Conservation (phyloP, 176 grass and related monocot genomes). For the Themeda triandra region DNA sequence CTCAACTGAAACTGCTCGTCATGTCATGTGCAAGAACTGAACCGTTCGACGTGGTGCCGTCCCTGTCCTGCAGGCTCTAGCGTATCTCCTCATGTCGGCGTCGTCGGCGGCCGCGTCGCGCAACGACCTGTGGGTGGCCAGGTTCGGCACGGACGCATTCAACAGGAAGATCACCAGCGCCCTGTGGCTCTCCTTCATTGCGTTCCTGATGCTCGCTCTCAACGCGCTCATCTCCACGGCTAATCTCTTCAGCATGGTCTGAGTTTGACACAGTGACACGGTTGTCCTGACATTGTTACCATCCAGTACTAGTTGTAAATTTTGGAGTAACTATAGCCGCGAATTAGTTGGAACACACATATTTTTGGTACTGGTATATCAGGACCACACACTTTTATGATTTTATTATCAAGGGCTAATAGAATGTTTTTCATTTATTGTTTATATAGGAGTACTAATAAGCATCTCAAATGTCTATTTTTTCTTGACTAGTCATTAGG, state of each 20-base stretch:
- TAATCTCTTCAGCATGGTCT: conserved; percentile 63
- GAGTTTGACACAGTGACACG: not conserved
- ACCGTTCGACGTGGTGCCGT: not conserved
- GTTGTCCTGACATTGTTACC: no score
- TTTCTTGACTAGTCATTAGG: not conserved
- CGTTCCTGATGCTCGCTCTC: conserved; percentile 59
- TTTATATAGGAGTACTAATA: not conserved
- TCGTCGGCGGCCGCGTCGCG: conserved; percentile 85
- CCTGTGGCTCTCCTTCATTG: conserved; percentile 73
- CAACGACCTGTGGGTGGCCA: conserved; percentile 77
- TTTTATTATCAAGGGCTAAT: not conserved
- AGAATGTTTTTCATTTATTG: not conserved
- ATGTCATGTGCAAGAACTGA: not conserved
- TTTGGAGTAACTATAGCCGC: conserved; percentile 1
- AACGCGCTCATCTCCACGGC: conserved; percentile 83
- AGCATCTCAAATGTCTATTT: not conserved
- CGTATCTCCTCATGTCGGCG: conserved; percentile 88
- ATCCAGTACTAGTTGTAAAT: conserved; percentile 3
- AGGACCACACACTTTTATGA: not conserved
- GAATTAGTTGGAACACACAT: not conserved
- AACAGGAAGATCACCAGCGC: conserved; percentile 66
- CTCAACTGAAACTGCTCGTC: not conserved
- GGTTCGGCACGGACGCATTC: conserved; percentile 78
- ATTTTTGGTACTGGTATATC: not conserved
- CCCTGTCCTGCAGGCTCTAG: conserved; percentile 48